Evolutionary conservation across 2,329 filamentous ascomycete species (phyloP), one percentile per base, ranked within the genome.

Genomic region (Phialocephala subalpina): DNA sequence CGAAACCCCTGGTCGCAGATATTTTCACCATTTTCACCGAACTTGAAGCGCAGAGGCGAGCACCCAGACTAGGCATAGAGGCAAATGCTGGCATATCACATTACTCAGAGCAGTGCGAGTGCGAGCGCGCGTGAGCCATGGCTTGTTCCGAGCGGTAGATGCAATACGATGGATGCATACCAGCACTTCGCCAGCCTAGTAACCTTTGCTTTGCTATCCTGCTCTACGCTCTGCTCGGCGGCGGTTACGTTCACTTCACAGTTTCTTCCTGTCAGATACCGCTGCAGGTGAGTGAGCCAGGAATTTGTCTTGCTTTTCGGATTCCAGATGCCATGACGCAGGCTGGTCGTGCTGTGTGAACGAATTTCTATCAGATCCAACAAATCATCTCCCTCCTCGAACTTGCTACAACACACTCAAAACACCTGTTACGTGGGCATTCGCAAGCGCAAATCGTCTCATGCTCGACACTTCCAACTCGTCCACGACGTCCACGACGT

Each of bases 401-500:
- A 22, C 27, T 53, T n/a, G 45, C 36, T 58, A 65, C 70, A 72
- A 62, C 69, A 58, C 69, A 70, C 65, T 52, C 67, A 68, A 72
- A 70, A 70, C 69, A 68, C 38, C 61, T 68, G 61, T 68, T 69
- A 71, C 69, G 69, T 65, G 63, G 68, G 61, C 64, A 59, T 61
- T 64, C 65, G 63, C 60, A 64, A 59, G 64, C 52, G 33, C 53
- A 47, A 35, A 59, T 38, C n/a, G 4, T 18, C 49, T 38, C 35
- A 60, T 60, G 58, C 58, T 60, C 11, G 25, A 57, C 18, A 38
- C 52, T 33, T 33, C 14, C 58, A 45, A 52, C 58, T 60, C 40
- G 25, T 60, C 58, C 58, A 60, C 45, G 45, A 38, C 57, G 27
- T 49, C n/a, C n/a, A n/a, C 58, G 38, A 45, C 49, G 38, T 60